Conservation (phyloP, 305 asterid species). For the Solanum aculeatissimum region DNA sequence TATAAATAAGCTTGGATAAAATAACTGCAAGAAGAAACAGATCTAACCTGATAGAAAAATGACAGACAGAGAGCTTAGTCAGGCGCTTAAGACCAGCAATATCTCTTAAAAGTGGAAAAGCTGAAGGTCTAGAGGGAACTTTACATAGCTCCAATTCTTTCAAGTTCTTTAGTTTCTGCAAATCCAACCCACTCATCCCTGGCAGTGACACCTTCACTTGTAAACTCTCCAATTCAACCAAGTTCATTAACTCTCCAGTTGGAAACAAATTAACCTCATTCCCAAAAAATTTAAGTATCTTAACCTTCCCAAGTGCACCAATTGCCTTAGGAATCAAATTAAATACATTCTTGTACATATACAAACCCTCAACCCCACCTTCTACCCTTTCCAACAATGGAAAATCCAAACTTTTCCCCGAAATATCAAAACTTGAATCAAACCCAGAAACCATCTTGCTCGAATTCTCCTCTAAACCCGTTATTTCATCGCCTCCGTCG, state of each 20-base stretch:
- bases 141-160: constrained; percentile 84
- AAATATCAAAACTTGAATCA: constrained; percentile 42
- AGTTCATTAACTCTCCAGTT: constrained; percentile 41
- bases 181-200: constrained; percentile 62
- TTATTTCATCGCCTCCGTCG: constrained; percentile 6
- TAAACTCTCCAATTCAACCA: constrained; percentile 62
- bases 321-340: constrained; percentile 57
- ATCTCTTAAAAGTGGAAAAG: constrained; percentile 54
- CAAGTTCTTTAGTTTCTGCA: constrained; percentile 55
- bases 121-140: constrained; percentile 69
- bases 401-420: constrained; percentile 54
- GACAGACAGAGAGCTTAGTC: constrained; percentile 80
- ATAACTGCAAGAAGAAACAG: background rate
- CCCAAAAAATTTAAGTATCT: constrained; percentile 66
- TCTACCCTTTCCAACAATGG: constrained; percentile 26
- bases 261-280: constrained; percentile 75
- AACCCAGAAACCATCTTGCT: constrained; percentile 15
- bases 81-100: constrained; percentile 60
- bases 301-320: constrained; percentile 52
- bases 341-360: constrained; percentile 70
- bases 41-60: constrained; percentile 73
- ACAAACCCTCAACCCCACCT: constrained; percentile 42
- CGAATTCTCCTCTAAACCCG: constrained; percentile 15
- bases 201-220: constrained; percentile 65
- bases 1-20: background rate